Evolutionary conservation across 768 basidiomycete species (phyloP).

Genomic region (Boletus fagicola): DNA sequence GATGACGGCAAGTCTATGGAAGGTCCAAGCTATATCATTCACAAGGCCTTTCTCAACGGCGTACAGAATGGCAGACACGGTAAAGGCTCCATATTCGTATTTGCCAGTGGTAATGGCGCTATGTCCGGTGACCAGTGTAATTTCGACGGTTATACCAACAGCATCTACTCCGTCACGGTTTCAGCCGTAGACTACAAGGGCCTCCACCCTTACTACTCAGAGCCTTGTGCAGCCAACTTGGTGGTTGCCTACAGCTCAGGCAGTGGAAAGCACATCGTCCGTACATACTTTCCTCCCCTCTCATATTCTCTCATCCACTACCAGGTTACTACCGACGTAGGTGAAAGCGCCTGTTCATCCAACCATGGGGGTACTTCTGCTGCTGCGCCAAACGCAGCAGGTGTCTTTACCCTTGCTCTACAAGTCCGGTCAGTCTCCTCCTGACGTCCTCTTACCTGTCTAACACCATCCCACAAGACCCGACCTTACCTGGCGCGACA

Average conservation of each 20-base stretch:
- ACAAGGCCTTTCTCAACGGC: slow-evolving; percentile 92
- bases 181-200: slow-evolving; percentile 94
- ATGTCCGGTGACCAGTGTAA: slow-evolving; percentile 93
- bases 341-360: slow-evolving; percentile 74
- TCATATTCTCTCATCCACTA: slow-evolving; percentile 15
- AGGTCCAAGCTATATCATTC: slow-evolving; percentile 84
- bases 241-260: slow-evolving; percentile 96
- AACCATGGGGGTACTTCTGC: slow-evolving; percentile 96
- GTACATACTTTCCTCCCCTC: slow-evolving; percentile 31
- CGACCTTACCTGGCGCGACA: slow-evolving; percentile 94
- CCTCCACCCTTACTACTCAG: slow-evolving; percentile 94
- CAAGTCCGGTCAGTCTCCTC: slow-evolving; percentile 64
- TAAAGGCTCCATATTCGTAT: slow-evolving; percentile 93
- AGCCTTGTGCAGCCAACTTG: slow-evolving; percentile 97
- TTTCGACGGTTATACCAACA: slow-evolving; percentile 99
- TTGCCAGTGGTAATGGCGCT: slow-evolving; percentile 96
- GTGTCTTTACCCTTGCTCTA: slow-evolving; percentile 88
- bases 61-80: slow-evolving; percentile 86
- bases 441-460: slow-evolving; percentile 3
- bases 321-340: slow-evolving; percentile 93
- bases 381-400: slow-evolving; percentile 94
- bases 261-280: slow-evolving; percentile 86
- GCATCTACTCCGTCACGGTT: slow-evolving; percentile 94
- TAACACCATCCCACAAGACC: slow-evolving; percentile 50
- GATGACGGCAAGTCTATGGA: slow-evolving; percentile 96